Evolutionary conservation across 2,329 filamentous ascomycete genomes (phyloP).

Genomic region (Rhinocladiella mackenziei): DNA sequence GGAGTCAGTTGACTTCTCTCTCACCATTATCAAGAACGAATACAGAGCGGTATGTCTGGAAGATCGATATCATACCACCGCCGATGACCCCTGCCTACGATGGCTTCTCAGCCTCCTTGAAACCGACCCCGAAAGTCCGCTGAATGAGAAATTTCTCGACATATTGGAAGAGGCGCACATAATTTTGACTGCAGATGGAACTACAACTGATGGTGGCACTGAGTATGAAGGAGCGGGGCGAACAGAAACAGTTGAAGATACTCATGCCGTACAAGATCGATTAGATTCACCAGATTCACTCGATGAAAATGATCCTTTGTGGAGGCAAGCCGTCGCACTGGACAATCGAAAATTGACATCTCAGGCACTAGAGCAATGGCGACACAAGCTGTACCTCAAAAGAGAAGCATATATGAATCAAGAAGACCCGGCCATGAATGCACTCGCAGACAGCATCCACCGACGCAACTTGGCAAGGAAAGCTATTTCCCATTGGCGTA

Average conservation of each 20-base stretch:
- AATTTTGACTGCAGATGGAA: slow-evolving; percentile 15
- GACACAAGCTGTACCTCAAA: slow-evolving; percentile 9
- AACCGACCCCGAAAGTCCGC: slow-evolving; percentile 8
- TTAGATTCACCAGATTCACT: slow-evolving; percentile 8
- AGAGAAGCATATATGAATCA: slow-evolving; percentile 12
- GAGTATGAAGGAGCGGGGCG: slow-evolving; percentile 2
- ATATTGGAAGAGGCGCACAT: slow-evolving; percentile 21
- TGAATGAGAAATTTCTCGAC: slow-evolving; percentile 23
- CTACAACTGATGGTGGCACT: slow-evolving; percentile 12
- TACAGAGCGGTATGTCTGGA: slow-evolving; percentile 12
- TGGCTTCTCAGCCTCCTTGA: slow-evolving; percentile 16
- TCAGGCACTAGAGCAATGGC: slow-evolving; percentile 20
- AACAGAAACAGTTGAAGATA: background rate
- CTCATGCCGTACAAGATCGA: background rate
- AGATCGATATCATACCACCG: background rate
- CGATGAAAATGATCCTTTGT: slow-evolving; percentile 18
- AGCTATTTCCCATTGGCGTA: slow-evolving; percentile 15
- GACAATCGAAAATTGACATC: slow-evolving; percentile 19
- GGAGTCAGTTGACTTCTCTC: slow-evolving; percentile 3
- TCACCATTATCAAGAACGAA: slow-evolving; percentile 5
- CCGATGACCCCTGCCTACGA: slow-evolving; percentile 11
- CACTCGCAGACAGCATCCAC: slow-evolving; percentile 15
- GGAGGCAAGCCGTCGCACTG: slow-evolving; percentile 20
- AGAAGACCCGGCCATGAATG: slow-evolving; percentile 15
- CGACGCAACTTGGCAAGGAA: slow-evolving; percentile 11